Base-by-base conservation (phyloP, 2,329 filamentous ascomycete species). In the Penicillium sp. region DNA sequence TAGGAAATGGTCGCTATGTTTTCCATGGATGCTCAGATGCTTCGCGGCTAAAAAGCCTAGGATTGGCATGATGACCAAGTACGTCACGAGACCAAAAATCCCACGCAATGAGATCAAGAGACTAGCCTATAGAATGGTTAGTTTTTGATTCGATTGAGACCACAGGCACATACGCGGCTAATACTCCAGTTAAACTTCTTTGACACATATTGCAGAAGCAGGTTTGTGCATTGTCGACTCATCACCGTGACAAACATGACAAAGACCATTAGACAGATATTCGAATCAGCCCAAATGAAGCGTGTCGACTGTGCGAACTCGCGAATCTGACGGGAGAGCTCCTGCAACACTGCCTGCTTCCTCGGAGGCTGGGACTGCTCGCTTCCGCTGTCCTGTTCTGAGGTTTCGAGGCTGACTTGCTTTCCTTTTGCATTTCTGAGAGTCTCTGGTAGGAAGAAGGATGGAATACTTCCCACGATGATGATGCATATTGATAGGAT, bases 171-270 rank as follows among this genome's bases (percentile, higher is more conserved):
- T 59, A 64, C 63, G 34, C 56, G 45, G 31, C 57, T 52, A 39
- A 65, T 57, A 33, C 53, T 63, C 64, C 64, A 66, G 19, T 59
- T 22, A 37, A 64, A 65, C 19, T 59, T 61, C 42, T 61, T 61
- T 12, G 63, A 64, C 2, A 57, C 57, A 45, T 63, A 66, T 51
- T 66, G 64, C 12, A 66, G 34, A 19, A 67, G 50, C 13, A 67
- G 42, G 24, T 43, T 54, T 2, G 54, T 57, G 3, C 57, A 59
- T 39, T 60, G 55, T 17, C 53, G 53, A 37, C 55, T 60, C 40
- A 65, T 52, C 15, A 53, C 46, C 4, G 57, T 50, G 15, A 62
- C 57, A 17, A 64, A 58, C 17, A 60, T 42, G 10, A 56, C 48
- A 2, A 64, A 4, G 15, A 67, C 38, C 29, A 58, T 44, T 19